Conservation (phyloP, 495 filamentous ascomycete genomes). For the Daldinia loculata region DNA sequence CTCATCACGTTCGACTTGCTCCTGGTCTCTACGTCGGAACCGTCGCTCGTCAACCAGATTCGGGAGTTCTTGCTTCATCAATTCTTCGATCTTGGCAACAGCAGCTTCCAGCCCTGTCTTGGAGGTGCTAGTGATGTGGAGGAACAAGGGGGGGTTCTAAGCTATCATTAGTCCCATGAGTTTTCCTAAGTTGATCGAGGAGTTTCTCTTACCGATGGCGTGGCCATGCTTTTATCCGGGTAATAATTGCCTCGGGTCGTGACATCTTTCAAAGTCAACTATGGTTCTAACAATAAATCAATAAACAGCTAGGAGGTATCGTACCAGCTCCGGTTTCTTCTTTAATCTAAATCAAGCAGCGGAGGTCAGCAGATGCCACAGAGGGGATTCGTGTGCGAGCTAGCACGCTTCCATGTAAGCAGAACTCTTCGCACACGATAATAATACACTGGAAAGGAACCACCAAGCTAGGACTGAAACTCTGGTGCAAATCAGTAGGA, state of each 20-base stretch:
- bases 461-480: slow-evolving; percentile 51
- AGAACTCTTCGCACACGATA: slow-evolving; percentile 71
- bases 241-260: slow-evolving; percentile 96
- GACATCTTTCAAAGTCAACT: slow-evolving; percentile 86
- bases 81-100: slow-evolving; percentile 82
- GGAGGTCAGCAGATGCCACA: slow-evolving; percentile 98
- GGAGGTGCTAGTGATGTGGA: slow-evolving; percentile 92
- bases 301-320: slow-evolving; percentile 63
- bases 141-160: slow-evolving; percentile 91
- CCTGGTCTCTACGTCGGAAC: slow-evolving; percentile 87
- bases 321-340: slow-evolving; percentile 99
- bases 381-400: slow-evolving; percentile 74
- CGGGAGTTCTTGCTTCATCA: slow-evolving; percentile 96
- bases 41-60: slow-evolving; percentile 95
- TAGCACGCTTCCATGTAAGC: slow-evolving; percentile 85
- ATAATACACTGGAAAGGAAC: slow-evolving; percentile 50
- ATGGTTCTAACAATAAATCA: slow-evolving; percentile 62
- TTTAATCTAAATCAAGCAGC: slow-evolving; percentile 98
- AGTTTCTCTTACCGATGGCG: slow-evolving; percentile 74
- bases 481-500: slow-evolving; percentile 82
- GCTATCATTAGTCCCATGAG: slow-evolving; percentile 17
- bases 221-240: slow-evolving; percentile 97
- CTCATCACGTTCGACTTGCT: slow-evolving; percentile 92
- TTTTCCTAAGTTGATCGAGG: not conserved
- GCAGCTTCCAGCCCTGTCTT: slow-evolving; percentile 93